phyloP scores from a whole-genome alignment of 1,139 yeast genomes.

The Kodamaea derodonti region DNA sequence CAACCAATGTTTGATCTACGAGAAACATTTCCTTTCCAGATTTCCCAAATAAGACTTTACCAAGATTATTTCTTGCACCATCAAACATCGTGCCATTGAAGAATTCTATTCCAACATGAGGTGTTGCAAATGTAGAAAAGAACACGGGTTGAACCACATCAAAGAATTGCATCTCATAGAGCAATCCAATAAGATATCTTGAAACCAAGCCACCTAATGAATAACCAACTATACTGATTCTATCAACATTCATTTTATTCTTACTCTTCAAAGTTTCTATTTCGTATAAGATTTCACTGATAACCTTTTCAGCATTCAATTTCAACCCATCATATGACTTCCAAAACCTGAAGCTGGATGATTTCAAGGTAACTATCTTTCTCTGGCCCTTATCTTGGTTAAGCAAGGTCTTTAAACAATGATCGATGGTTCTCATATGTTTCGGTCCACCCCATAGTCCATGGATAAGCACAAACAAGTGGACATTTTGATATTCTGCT shows the following conservation, averaged over 20 bases:
- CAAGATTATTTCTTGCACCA: constrained; percentile 50
- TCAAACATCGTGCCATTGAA: constrained; percentile 41
- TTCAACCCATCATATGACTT: constrained; percentile 84
- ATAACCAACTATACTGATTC: constrained; percentile 42
- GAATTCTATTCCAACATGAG: constrained; percentile 74
- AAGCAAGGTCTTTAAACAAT: constrained; percentile 43
- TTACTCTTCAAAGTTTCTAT: constrained; percentile 47
- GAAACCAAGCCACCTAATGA: constrained; percentile 43
- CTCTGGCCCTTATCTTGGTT: constrained; percentile 24
- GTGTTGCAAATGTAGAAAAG: constrained; percentile 85
- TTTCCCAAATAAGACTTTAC: constrained; percentile 62
- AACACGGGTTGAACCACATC: constrained; percentile 56
- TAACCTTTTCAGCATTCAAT: constrained; percentile 64
- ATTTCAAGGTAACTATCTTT: constrained; percentile 56
- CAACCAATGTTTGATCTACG: constrained; percentile 39
- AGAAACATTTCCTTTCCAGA: constrained; percentile 75
- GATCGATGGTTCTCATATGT: constrained; percentile 63
- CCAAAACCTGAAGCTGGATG: constrained; percentile 68
- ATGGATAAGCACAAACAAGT: constrained; percentile 75
- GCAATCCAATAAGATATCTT: constrained; percentile 68
- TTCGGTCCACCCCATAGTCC: constrained; percentile 87
- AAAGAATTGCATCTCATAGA: constrained; percentile 53
- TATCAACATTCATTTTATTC: constrained; percentile 31
- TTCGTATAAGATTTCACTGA: constrained; percentile 58
- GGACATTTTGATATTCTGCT: constrained; percentile 29